Evolutionary conservation across 192 early-diverging fungal genomes (phyloP).

Genomic region (Diversispora epigaea): DNA sequence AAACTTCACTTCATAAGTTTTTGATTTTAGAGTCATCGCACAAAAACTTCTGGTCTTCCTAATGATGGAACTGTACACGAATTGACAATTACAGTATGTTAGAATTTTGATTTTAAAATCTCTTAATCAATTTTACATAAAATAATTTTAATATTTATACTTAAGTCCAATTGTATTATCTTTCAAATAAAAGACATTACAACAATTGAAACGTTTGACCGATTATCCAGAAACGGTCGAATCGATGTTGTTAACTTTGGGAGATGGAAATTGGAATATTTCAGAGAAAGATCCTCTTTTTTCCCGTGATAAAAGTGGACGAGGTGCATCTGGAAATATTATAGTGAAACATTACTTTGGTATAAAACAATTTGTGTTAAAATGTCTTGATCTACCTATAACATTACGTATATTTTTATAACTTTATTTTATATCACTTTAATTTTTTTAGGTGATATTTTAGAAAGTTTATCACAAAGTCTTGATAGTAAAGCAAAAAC

Average conservation of each 20-base stretch:
- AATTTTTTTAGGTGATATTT: constrained; percentile 46
- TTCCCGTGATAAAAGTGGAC: constrained; percentile 24
- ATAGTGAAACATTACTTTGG: constrained; percentile 42
- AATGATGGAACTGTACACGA: constrained; percentile 84
- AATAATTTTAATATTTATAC: neutral
- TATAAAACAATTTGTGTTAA: constrained; percentile 12
- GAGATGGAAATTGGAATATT: constrained; percentile 59
- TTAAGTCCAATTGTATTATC: neutral
- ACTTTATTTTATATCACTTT: neutral
- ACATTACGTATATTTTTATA: neutral
- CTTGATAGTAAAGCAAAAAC: constrained; percentile 68
- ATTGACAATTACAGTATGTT: constrained; percentile 71
- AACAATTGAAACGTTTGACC: constrained; percentile 60
- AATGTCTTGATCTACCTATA: neutral
- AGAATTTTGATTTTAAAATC: too few relatives aligned
- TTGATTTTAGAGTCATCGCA: neutral
- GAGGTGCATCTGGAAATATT: constrained; percentile 31
- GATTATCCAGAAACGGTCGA: constrained; percentile 58
- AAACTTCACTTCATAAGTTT: neutral
- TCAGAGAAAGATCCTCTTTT: constrained; percentile 36
- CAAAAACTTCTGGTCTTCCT: constrained; percentile 43
- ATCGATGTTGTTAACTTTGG: constrained; percentile 49
- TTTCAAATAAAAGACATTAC: constrained; percentile 52
- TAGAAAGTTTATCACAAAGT: constrained; percentile 57
- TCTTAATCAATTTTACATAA: neutral